Evolutionary conservation across 768 basidiomycete genomes (phyloP), one percentile per base, ranked within the genome.

Genomic region (Mycena floridula): DNA sequence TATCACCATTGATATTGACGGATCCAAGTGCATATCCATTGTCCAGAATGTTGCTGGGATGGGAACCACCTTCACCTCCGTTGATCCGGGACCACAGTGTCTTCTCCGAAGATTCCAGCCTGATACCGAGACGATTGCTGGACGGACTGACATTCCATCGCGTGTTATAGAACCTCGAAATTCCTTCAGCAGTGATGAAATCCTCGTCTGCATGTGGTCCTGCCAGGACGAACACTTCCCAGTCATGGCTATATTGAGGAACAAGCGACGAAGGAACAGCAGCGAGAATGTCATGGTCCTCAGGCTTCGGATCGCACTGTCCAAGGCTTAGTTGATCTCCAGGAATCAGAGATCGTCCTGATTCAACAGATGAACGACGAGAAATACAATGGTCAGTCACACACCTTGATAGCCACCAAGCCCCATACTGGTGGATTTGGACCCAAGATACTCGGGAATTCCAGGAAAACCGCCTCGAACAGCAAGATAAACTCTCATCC

Each of bases 21-120:
- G 72, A 64, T 5, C 79, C 80, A 20, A 63, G 54, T 0, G 72
- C 72, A 50, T 82, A 82, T 4, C 72, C 77, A 37, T 79, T 80
- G 46, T 82, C 77, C 16, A 82, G 67, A 26, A 83, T 79, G 49
- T 85, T 85, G 30, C 75, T 76, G 0, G 82, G 81, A 52, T 85
- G 84, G 13, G 77, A 74, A 0, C 82, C 83, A 2, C 82, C 84
- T 48, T 83, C 74, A 0, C 82, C 82, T 11, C 83, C 82, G 35
- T 65, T 74, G 5, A 47, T 45, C 26, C 81, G 65, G 0, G 79
- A 72, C 78, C 80, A 85, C 5, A 59, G 49, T 30, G 84, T 70
- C 26, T 64, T 69, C 4, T 59, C 55, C 3, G 53, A 21, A 4
- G 57, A 56, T 35, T 81, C 70, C 2, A 87, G 64, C 4, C 83